Evolutionary conservation across 257 asterid species (phyloP).

Genomic region (Perilla frutescens): DNA sequence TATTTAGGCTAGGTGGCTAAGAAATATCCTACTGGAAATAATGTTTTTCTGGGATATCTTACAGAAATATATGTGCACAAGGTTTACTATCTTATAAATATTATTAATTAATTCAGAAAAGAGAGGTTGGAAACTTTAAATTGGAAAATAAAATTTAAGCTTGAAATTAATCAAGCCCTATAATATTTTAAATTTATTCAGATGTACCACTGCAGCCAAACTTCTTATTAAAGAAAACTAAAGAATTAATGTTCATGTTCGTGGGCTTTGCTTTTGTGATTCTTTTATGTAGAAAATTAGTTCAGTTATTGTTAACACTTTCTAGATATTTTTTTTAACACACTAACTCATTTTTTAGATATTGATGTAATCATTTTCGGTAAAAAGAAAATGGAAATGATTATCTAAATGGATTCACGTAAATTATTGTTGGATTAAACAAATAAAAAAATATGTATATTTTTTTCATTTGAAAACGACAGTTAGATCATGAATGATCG

Average conservation of each 20-base stretch:
- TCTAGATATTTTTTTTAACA: not conserved
- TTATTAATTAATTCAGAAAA: too few species aligned
- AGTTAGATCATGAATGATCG: constrained; percentile 3
- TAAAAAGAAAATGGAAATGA: not conserved
- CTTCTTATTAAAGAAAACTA: not conserved
- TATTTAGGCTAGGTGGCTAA: too few species aligned
- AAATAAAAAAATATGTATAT: not conserved
- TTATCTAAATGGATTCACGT: not conserved
- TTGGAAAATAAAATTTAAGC: not conserved
- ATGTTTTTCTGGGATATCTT: not conserved
- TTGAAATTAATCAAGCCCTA: not conserved
- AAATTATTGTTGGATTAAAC: constrained; percentile 34
- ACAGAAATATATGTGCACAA: not conserved
- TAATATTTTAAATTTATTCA: not conserved
- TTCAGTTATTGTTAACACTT: not conserved
- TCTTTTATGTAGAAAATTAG: not conserved
- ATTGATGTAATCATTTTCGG: not conserved
- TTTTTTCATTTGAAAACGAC: constrained; percentile 33
- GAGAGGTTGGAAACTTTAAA: not conserved
- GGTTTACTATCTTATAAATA: not conserved
- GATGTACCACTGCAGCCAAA: constrained; percentile 3
- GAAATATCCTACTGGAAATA: too few species aligned
- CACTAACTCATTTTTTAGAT: not conserved
- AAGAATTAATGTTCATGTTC: not conserved
- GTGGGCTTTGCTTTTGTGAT: not conserved